Evolutionary conservation across 2,329 filamentous ascomycete species (phyloP).

Genomic region (Herpotrichia juniperi): DNA sequence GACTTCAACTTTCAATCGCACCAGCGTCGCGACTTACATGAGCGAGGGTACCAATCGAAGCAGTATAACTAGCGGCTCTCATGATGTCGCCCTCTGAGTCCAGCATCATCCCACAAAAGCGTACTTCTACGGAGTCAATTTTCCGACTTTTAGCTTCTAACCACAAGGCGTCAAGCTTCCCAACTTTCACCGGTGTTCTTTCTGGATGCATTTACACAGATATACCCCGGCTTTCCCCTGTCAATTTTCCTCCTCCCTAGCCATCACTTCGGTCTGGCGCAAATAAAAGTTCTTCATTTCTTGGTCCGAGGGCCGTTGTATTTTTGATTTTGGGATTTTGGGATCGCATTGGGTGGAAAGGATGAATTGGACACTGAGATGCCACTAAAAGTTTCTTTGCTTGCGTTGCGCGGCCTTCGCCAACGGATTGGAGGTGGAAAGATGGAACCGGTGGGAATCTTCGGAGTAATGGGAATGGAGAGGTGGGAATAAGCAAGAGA

Average conservation of each 20-base stretch:
- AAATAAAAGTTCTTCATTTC: neutral
- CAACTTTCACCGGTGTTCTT: slow-evolving; percentile 5
- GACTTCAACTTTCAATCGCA: slow-evolving; percentile 37
- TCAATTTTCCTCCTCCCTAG: neutral
- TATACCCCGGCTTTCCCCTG: slow-evolving; percentile 13
- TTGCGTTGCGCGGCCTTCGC: neutral
- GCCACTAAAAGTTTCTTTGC: neutral
- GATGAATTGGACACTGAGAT: neutral
- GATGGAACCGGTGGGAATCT: neutral
- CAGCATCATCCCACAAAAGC: neutral
- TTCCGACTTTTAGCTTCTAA: neutral
- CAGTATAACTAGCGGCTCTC: slow-evolving; percentile 42
- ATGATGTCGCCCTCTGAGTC: slow-evolving; percentile 23
- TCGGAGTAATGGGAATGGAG: neutral
- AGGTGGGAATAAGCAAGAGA: neutral
- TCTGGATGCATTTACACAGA: slow-evolving; percentile 16
- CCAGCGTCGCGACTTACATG: slow-evolving; percentile 42
- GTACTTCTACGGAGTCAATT: neutral
- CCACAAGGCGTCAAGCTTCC: neutral
- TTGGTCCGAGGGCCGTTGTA: neutral
- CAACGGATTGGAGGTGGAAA: too few relatives aligned
- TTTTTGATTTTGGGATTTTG: neutral
- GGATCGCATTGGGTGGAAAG: neutral
- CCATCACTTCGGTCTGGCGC: neutral
- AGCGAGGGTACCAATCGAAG: slow-evolving; percentile 45